phyloP scores from a whole-genome alignment of 2,329 filamentous ascomycete species.

The Harringtonia aguacate region DNA sequence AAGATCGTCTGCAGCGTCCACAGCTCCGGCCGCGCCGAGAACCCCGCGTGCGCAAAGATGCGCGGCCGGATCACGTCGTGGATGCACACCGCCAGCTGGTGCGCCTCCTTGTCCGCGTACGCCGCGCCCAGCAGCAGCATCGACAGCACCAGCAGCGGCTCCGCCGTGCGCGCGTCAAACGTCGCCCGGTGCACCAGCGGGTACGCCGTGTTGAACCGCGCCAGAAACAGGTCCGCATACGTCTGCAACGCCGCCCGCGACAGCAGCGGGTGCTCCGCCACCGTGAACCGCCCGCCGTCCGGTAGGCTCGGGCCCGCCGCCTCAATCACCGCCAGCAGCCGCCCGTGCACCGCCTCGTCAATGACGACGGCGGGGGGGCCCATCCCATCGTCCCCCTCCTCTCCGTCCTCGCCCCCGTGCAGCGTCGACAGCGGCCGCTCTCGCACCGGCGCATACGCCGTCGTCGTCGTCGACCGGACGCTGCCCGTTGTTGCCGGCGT shows the following conservation, averaged over 20 bases:
- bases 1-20: constrained; percentile 11
- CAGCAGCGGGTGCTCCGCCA: constrained; percentile 3
- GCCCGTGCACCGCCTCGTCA: neutral
- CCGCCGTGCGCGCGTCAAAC: neutral
- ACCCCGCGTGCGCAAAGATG: constrained; percentile 10
- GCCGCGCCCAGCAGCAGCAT: constrained; percentile 9
- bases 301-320: neutral
- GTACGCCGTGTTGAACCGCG: constrained; percentile 9
- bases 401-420: neutral
- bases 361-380: constrained; percentile 3
- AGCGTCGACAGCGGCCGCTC: constrained; percentile 6
- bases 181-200: constrained; percentile 8
- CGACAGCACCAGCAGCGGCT: constrained; percentile 9
- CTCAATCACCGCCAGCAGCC: neutral
- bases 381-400: too few species aligned
- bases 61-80: constrained; percentile 11
- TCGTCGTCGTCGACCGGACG: too few species aligned
- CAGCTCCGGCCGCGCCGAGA: constrained; percentile 8
- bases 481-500: neutral
- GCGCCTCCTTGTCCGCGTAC: constrained; percentile 10
- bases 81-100: constrained; percentile 11
- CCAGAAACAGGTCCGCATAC: constrained; percentile 7
- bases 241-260: constrained; percentile 4
- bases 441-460: neutral
- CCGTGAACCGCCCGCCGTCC: neutral